Base-by-base conservation (phyloP, 2,329 filamentous ascomycete species). In the Trichothecium sympodiale region DNA sequence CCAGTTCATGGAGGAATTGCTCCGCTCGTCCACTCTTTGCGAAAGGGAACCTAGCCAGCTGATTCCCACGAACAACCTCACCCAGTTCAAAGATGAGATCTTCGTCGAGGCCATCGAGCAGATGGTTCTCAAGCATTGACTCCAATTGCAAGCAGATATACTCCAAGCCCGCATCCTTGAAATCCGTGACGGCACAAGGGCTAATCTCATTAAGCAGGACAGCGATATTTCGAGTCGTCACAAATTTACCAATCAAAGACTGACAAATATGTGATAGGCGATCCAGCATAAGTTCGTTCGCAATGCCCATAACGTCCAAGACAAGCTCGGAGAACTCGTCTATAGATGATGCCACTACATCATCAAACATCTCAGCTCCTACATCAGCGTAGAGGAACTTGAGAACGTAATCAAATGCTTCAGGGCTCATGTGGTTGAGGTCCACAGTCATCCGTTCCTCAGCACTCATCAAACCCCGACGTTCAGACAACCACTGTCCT, bases 221-320 rank as follows among this genome's bases (percentile, higher is more conserved):
- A 39, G 84, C 84, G 17, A 94, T 80, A 51, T 94, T 98, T 17
- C 88, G 80, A 5, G 77, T 81, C 33, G 77, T 86, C n/a, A 87
- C 81, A 57, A 91, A 93, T 34, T 74, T 75, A 26, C 87, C 88
- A 40, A 96, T 73, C 16, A 87, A 62, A 39, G 74, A 77, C 54
- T 98, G 91, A 54, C 91, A 96, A 18, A 93, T 77, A 53, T 94
- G 84, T 5, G 85, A 86, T 5, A 98, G 63, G 6, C 88, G 74
- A 53, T 95, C 87, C 32, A 98, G 71, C 88, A 98, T 95, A 38
- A 98, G 64, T 56, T 98, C 89, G 52, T 98, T 91, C 10, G 88
- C 86, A 35, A 85, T 80, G 38, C 77, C 77, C 71, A 96, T 80
- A 31, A 96, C 83, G 47, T 94, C 87, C 60, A 96, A 72, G 8